Evolutionary conservation across 495 filamentous ascomycete genomes (phyloP), one percentile per base, ranked within the genome.

Genomic region (Lasiosphaeria hispida): DNA sequence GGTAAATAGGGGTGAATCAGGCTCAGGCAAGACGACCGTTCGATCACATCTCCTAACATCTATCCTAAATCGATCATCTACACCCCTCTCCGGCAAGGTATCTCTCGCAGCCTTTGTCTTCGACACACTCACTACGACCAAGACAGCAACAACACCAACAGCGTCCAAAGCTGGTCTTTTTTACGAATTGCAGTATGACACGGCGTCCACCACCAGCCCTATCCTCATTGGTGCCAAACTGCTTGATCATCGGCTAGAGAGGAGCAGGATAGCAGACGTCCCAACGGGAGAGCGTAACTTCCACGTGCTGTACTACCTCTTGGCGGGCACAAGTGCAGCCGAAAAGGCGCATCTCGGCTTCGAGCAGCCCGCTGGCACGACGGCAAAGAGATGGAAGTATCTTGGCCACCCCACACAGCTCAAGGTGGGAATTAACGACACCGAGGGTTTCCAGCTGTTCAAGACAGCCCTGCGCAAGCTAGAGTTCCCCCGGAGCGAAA

Each of bases 211-310:
- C 1, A 84, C 87, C 43, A 87, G 83, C 61, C 91, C 92, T 8
- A 85, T 88, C 10, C 77, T 98, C 40, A 90, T 97, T 59, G 94
- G 94, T 68, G 93, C 90, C 51, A 97, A 98, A 72, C 74, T 98
- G 13, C 81, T 98, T 43, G 94, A 97, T 63, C 93, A 98, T 66
- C 81, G 94, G 52, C 73, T 98, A 38, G 94, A 98, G 68, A 78
- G 94, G 40, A 95, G 90, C 73, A 83, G 94, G 59, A 89, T 98
- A 63, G 85, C 94, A 33, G 83, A 86, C 11, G 92, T 97, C 0
- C 94, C 94, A 2, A 95, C 94, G 1, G 94, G 94, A 58, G 94
- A 98, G 71, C 86, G 94, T 47, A 97, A 91, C 69, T 97, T 96
- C 73, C 94, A 98, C 72, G 84, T 93, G 30, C 75, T 98, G 35